These are phyloP conservation scores for Davidsoniella virescens DNA, from an alignment of 2,329 filamentous ascomycete species.

Conservation along the genomic window DNA sequence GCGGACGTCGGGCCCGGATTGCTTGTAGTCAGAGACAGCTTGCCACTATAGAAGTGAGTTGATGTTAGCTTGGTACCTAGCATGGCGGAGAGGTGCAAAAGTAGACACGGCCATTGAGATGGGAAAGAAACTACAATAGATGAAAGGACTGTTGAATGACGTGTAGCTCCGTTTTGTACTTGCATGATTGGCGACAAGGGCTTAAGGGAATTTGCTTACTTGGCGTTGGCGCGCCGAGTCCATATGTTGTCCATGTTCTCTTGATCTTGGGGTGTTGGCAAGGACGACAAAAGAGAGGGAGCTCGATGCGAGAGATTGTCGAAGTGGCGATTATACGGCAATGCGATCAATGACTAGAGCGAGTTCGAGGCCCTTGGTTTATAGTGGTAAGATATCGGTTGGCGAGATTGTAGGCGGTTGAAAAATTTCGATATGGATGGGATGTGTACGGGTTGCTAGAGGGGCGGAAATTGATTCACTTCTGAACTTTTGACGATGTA, in stretches of 20 bases:
- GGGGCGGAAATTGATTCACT: too few species aligned
- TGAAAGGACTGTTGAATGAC: neutral
- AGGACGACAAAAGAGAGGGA: slow-evolving; percentile 12
- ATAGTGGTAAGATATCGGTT: neutral
- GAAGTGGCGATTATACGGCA: slow-evolving; percentile 4
- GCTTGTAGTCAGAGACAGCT: slow-evolving; percentile 75
- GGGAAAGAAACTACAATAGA: neutral
- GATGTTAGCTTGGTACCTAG: neutral
- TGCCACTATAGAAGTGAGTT: slow-evolving; percentile 34
- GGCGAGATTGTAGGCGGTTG: neutral
- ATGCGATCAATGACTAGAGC: slow-evolving; percentile 14
- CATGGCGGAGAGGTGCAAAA: neutral
- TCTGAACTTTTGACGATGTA: neutral
- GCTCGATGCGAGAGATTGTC: neutral
- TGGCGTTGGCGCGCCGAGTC: slow-evolving; percentile 72
- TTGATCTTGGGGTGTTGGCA: slow-evolving; percentile 21
- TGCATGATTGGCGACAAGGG: slow-evolving; percentile 2
- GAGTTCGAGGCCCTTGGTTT: slow-evolving; percentile 8
- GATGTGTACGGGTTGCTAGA: neutral
- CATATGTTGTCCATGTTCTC: slow-evolving; percentile 48
- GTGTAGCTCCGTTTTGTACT: neutral
- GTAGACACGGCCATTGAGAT: neutral
- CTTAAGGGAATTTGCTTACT: slow-evolving; percentile 38
- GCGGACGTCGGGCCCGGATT: slow-evolving; percentile 36
- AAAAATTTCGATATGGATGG: neutral